Conservation (phyloP, 371 early-diverging fungal genomes). For the Mortierella sp. region DNA sequence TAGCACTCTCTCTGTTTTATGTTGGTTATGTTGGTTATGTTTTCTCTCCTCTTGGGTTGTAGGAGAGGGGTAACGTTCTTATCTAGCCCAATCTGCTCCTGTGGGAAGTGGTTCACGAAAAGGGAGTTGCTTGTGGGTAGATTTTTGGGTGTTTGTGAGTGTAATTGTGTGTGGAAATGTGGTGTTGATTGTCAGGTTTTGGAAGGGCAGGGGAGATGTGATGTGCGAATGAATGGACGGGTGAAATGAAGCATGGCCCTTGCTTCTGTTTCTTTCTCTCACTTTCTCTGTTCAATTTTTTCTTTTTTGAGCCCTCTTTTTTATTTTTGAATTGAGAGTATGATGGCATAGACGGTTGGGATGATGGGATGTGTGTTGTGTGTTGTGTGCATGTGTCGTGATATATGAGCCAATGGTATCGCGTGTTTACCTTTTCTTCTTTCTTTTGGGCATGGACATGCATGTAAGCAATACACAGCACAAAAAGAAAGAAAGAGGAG, state of each 20-base stretch:
- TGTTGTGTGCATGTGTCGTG: no score
- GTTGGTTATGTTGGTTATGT: neutral
- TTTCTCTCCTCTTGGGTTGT: neutral
- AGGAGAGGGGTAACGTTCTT: neutral
- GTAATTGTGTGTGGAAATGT: neutral
- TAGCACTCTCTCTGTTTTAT: no score
- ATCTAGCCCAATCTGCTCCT: neutral
- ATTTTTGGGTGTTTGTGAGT: neutral
- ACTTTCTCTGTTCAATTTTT: neutral
- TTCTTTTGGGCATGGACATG: neutral
- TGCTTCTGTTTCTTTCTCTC: neutral
- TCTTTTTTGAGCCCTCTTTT: conserved; percentile 1
- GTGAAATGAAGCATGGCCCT: neutral
- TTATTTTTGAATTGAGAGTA: neutral
- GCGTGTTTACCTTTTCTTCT: neutral
- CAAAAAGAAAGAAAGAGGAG: neutral
- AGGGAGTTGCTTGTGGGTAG: neutral
- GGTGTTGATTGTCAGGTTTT: no score
- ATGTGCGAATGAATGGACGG: neutral
- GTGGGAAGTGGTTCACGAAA: neutral
- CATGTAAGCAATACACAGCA: neutral
- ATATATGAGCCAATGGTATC: neutral
- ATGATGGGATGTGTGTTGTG: neutral
- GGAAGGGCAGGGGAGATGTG: neutral
- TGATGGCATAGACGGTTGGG: neutral